These are phyloP conservation scores for Stereum hirsutum DNA, from an alignment of 1,284 basidiomycete genomes.

Conservation along the genomic window DNA sequence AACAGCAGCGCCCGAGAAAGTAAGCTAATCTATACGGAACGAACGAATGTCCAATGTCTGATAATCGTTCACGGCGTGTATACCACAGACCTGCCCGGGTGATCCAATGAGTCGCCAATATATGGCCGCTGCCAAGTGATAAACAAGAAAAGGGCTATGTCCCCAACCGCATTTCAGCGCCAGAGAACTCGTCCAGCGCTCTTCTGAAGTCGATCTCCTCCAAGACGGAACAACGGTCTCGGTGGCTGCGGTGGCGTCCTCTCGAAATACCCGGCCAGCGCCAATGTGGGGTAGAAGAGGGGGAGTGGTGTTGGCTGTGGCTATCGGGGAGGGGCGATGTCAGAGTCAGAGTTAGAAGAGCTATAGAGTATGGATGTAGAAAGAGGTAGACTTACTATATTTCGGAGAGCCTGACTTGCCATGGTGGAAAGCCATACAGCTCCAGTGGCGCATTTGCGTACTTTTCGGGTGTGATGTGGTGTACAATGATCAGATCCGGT, in stretches of 20 bases:
- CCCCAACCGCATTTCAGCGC: conserved; percentile 67
- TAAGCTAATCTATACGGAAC: too few relatives aligned
- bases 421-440: conserved; percentile 67
- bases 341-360: neutral
- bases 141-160: too few relatives aligned
- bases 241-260: conserved; percentile 2
- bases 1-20: too few relatives aligned
- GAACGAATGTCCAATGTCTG: too few relatives aligned
- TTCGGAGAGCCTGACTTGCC: conserved; percentile 70
- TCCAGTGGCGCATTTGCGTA: conserved; percentile 40
- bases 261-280: conserved; percentile 7
- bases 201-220: conserved; percentile 49
- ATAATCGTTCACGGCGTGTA: too few relatives aligned
- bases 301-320: conserved; percentile 5
- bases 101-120: too few relatives aligned
- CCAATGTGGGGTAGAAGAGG: conserved; percentile 3
- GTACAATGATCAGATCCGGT: conserved; percentile 71
- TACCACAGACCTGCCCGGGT: too few relatives aligned
- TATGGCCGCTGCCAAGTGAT: too few relatives aligned
- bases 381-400: conserved; percentile 46
- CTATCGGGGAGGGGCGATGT: conserved; percentile 4
- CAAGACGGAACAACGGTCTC: conserved; percentile 20
- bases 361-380: neutral
- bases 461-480: conserved; percentile 35
- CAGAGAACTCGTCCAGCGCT: conserved; percentile 60